Base-by-base conservation (phyloP, 139 green algal genomes). In the Tetradesmus obliquus region DNA sequence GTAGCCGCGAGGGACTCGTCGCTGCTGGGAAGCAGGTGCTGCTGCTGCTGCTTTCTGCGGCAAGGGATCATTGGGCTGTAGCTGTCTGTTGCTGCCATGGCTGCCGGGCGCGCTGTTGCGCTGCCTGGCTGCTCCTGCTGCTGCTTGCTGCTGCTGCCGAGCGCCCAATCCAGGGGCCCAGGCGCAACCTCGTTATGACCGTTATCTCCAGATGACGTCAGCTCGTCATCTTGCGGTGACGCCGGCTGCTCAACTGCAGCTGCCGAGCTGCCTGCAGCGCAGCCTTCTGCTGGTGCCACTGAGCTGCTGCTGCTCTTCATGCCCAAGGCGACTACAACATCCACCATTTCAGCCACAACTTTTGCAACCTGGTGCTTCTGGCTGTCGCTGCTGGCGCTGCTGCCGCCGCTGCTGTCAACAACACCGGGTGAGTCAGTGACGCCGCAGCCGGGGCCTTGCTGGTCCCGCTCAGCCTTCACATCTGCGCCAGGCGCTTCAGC, bases 171-270 rank as follows among this genome's bases (percentile, higher is more conserved):
- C n/a, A 82, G 74, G 17, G 66, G 24, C n/a, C n/a, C 74, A 82
- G 74, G n/a, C 15, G n/a, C 57, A 19, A n/a, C 84, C 53, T 88
- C 84, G 57, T 76, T 76, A 76, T 76, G 66, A 76, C 15, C 66
- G 66, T 88, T 88, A 57, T 88, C 84, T 55, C 84, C 84, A 55
- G 84, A 88, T 79, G 84, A 88, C 2, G 84, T 88, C 10, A 88
- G 84, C 24, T 88, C 84, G 53, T 88, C 84, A 24, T 82, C 74
- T 55, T 82, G 74, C 7, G n/a, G 24, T 55, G 24, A 51, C 9
- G 74, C n/a, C 6, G 74, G 6, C 24, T 15, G n/a, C n/a, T 51
- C 74, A 55, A 5, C 6, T 54, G 74, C 74, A 55, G 74, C 74
- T 19, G n/a, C 74, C 53, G 74, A 82, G 74, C 74, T 82, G 8